Base-by-base conservation (phyloP, 179 eudicot species). In the Nepenthes alata region DNA sequence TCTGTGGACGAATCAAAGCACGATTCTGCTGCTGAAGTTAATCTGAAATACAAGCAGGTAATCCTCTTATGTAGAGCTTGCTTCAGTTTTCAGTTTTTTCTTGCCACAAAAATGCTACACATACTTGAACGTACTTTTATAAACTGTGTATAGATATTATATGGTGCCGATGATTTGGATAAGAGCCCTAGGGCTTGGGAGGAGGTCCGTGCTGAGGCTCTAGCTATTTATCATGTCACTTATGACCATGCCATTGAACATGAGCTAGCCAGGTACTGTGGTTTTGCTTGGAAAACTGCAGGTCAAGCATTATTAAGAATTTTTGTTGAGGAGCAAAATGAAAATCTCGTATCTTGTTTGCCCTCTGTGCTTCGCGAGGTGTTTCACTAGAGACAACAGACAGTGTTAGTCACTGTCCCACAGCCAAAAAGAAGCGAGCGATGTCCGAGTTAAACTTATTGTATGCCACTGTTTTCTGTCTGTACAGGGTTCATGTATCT, bases 231-330 rank as follows among this genome's bases (percentile, higher is more conserved):
- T 48, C 74, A 79, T 44, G 77, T 75, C 9, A 63, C 77, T 4
- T 87, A 89, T 36, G 74, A 84, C 41, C 16, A 67, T 45, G 95
- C 89, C 7, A 68, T 10, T 35, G 37, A 41, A 16, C 5, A 1
- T 3, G 57, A 52, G 0, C 48, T 47, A 2, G 71, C 69, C 7
- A 44, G 47, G 6, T 62, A 67, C 5, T 84, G 96, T 51, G 67
- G 74, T 9, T 89, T 86, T 79, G 91, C 83, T 0, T 89, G 95
- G 95, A 86, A 48, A 66, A 83, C 84, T 35, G 95, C 95, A 8
- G 95, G 91, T 11, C 11, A 73, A 47, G 90, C 82, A 8, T 66
- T 74, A 66, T 35, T 66, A 45, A 70, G 62, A 67, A 58, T 48
- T 2, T 61, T 74, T 55, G 9, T 62, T 4, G 68, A 74, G n/a